Base-by-base conservation (phyloP, 805 yeast genomes). In the Candida germanica region DNA sequence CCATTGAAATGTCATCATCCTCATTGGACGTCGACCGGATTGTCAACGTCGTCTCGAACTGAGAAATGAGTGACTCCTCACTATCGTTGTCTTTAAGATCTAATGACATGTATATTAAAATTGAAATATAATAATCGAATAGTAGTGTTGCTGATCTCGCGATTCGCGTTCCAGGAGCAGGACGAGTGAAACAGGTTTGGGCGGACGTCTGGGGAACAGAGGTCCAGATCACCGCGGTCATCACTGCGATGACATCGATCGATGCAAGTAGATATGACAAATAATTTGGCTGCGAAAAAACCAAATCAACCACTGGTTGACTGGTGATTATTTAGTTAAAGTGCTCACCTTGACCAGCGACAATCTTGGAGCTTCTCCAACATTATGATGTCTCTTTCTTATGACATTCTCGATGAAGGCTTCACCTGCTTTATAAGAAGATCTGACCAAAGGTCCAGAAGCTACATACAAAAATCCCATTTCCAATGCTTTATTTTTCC, bases 361-460 rank as follows among this genome's bases (percentile, higher is more conserved):
- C 36, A 56, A 44, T 38, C 71, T 49, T 19, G 67, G 65, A 20
- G 59, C 40, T 38, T 66, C 71, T 5, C 73, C 73, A 9, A 67
- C 73, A 43, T 67, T 68, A 42, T 76, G 75, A 53, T 66, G 69
- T 60, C 93, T 79, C 64, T 85, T 83, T 53, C 80, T 81, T 40
- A 91, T 70, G 20, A 93, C 93, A 54, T 93, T 93, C 61, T 93
- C 98, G 52, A 93, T 89, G 53, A 88, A 93, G 2, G 95, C 86
- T 62, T 93, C 99, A 42, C 99, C 99, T 18, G 99, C 99, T 62
- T 93, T 93, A 65, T 93, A 93, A 2, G 95, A 85, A 1, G 97
- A 87, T 59, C 99, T 79, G 4, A 93, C 98, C 52, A 93, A 71
- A 2, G 99, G 98, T 4, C 98, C 99, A 42, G 94, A 82, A 2